Evolutionary conservation across 2,329 filamentous ascomycete genomes (phyloP), one percentile per base, ranked within the genome.

Genomic region (Scortechinia acanthostroma): DNA sequence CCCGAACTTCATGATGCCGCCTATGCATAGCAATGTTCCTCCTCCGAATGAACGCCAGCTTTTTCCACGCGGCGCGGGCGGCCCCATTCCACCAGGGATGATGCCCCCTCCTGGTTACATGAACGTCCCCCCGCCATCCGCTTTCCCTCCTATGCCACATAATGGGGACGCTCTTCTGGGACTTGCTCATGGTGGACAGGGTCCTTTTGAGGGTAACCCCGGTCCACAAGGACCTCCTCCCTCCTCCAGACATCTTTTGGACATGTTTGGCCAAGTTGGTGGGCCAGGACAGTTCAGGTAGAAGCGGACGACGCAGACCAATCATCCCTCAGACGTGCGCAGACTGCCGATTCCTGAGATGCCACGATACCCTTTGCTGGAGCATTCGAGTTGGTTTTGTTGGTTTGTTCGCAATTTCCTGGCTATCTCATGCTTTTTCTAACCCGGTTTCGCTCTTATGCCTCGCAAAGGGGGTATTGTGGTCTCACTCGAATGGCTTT

Each of bases 91-190:
- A 13, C 65, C 65, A 4, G 65, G 64, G 42, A 68, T 68, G 61
- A 64, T 65, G 53, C 65, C 65, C 21, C 66, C 65, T 20, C 66
- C 65, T 3, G 66, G 65, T 20, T 70, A 68, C 48, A 54, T 53
- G 58, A 65, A 63, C 42, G 53, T 53, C 57, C 64, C 62, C 33
- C 61, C 59, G 3, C 64, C 63, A 4, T 57, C 58, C 37, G 62
- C 55, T 3, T 65, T 65, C 43, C 62, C 62, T 45, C 63, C 62
- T 19, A 61, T 67, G 61, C 58, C 58, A 6, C 59, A 57, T 48
- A 61, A 56, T 42, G 57, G 56, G 10, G 63, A 67, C 44, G 57
- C 56, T 15, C 52, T 65, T 53, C 60, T 66, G 55, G 58, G 59
- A 14, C 61, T 59, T 46, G n/a, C n/a, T n/a, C n/a, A n/a, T n/a